Percentiles rank a stretch among this genome's conserved stretches.
These are phyloP conservation scores for Meyerozyma athensensis DNA, from an alignment of 1,139 yeast genomes.

Conservation along the genomic window DNA sequence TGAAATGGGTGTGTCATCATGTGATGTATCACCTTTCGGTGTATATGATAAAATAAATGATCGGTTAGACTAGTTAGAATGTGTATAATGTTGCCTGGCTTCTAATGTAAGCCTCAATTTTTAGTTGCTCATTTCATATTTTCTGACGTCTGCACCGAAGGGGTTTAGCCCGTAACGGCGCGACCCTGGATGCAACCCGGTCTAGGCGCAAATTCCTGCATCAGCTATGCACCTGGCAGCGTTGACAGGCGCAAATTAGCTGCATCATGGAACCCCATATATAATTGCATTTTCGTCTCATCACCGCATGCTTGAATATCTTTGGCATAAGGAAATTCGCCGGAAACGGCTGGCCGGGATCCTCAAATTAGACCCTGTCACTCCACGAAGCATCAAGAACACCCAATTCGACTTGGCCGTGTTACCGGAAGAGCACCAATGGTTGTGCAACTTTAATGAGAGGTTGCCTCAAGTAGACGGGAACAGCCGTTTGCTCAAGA, in stretches of 20 bases:
- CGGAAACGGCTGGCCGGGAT: background rate
- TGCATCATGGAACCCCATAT: too few relatives aligned
- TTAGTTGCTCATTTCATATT: too few relatives aligned
- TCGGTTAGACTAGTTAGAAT: too few relatives aligned
- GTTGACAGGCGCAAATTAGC: background rate
- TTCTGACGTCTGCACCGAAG: too few relatives aligned
- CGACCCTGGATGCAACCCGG: too few relatives aligned
- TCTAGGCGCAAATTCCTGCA: slow-evolving; percentile 1
- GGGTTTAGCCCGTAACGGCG: too few relatives aligned
- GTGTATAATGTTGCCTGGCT: too few relatives aligned
- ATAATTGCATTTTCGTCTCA: background rate
- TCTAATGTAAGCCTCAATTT: too few relatives aligned
- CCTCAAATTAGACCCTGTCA: background rate
- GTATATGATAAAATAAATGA: too few relatives aligned
- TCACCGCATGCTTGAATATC: background rate
- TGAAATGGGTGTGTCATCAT: background rate
- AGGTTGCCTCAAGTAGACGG: slow-evolving; percentile 7
- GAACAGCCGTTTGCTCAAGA: slow-evolving; percentile 3
- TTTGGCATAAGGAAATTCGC: background rate
- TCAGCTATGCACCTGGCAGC: slow-evolving; percentile 4
- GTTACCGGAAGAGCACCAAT: slow-evolving; percentile 1
- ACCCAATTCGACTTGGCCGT: background rate
- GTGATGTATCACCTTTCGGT: too few relatives aligned
- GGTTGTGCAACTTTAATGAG: slow-evolving; percentile 10
- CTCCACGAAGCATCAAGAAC: background rate